Base-by-base conservation (phyloP, 1,284 basidiomycete genomes). In the Coriolopsis trogii region DNA sequence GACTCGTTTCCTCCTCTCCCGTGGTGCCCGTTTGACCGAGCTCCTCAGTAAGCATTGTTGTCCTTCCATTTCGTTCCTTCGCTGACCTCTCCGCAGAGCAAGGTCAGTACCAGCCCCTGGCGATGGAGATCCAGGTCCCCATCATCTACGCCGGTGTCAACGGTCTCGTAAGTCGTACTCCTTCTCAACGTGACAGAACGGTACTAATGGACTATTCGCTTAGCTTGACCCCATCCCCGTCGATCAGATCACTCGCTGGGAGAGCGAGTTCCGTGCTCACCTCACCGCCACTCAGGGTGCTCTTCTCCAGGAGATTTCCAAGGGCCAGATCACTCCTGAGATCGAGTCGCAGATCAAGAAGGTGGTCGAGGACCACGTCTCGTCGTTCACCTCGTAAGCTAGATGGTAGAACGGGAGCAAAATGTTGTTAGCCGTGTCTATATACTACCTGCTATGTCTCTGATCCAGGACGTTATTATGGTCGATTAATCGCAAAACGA, bases 131-230 rank as follows among this genome's bases (percentile, higher is more conserved):
- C 65, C 95, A 97, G 82, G 93, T 98, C 64, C 96, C 96, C 61
- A 93, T 98, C 73, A 95, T 98, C 80, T 98, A 96, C 75, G 95
- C 95, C 64, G 96, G 96, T 89, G 96, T 98, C 69, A 95, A 98
- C 78, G 95, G 95, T 93, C 85, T 96, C 61, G 86, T 89, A 70
- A 61, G 86, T 80, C 4, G 12, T n/a, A 18, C 34, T 29, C 2
- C 16, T 26, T n/a, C 10, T 1, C n/a, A 45, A 3, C 40, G 13
- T 49, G 20, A n/a, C n/a, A 23, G 7, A 41, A 6, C 34, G 34
- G 37, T 31, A 50, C 48, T 64, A n/a, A 53, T 51, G 49, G 46
- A 21, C 2, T 45, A 38, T 18, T 25, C 25, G 9, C 31, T n/a
- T 33, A 87, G 84, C 89, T 95, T 63, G 95, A 98, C 73, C 77